These are phyloP conservation scores for Fusarium acutatum DNA, from an alignment of 2,329 filamentous ascomycete genomes.

Conservation along the genomic window DNA sequence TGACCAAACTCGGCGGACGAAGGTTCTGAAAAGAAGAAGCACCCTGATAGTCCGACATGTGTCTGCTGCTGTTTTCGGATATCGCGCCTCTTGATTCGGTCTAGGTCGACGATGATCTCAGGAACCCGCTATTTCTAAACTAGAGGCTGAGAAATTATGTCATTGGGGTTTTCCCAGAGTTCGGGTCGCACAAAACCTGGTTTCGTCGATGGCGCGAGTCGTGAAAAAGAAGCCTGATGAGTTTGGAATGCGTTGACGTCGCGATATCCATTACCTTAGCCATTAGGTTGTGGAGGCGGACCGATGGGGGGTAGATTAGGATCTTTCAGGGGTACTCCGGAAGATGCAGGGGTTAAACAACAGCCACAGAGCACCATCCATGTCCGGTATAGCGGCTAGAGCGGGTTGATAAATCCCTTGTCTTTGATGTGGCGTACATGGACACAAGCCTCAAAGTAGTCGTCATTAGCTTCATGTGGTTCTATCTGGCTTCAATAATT, in stretches of 20 bases:
- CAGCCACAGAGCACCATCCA: conserved; percentile 24
- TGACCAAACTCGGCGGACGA: conserved; percentile 40
- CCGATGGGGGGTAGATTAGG: conserved; percentile 4
- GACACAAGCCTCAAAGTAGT: conserved; percentile 17
- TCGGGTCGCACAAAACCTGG: conserved; percentile 11
- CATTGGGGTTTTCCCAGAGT: neutral
- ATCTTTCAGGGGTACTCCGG: conserved; percentile 32
- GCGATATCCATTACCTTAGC: conserved; percentile 16
- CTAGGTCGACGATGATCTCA: conserved; percentile 9
- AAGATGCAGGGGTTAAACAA: conserved; percentile 27
- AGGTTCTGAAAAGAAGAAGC: conserved; percentile 31
- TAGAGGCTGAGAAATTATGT: neutral
- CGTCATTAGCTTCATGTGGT: conserved; percentile 21
- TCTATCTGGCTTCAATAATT: conserved; percentile 21
- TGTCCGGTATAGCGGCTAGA: conserved; percentile 10
- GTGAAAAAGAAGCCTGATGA: conserved; percentile 3
- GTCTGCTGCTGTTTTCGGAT: conserved; percentile 28
- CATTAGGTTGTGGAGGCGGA: conserved; percentile 21
- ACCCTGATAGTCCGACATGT: conserved; percentile 37
- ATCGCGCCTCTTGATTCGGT: conserved; percentile 22
- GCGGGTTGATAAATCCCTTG: neutral
- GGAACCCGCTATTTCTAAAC: neutral
- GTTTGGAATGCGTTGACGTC: conserved; percentile 34
- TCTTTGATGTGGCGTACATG: conserved; percentile 5
- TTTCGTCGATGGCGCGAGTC: conserved; percentile 27